A percentile compares a stretch with the other conserved stretches of the same genome.
Evolutionary conservation across 176 grass and related monocot species (phyloP).

Genomic region (Musa troglodytarum): DNA sequence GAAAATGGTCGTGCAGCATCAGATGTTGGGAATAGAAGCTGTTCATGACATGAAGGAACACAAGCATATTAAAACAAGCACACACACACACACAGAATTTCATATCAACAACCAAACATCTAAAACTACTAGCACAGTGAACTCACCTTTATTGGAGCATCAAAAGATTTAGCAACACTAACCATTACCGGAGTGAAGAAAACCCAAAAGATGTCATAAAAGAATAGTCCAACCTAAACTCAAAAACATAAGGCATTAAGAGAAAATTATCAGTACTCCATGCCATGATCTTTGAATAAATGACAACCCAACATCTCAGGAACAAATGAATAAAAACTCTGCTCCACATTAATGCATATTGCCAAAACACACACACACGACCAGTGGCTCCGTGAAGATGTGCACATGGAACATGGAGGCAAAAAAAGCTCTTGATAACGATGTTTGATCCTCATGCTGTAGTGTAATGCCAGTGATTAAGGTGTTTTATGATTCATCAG

Average conservation of each 20-base stretch:
- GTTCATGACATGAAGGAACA: constrained; percentile 1
- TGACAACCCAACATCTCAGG: not conserved
- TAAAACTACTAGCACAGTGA: not conserved
- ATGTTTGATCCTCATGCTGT: too few species aligned
- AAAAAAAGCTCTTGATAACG: too few species aligned
- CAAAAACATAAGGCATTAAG: not conserved
- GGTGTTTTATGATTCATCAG: too few species aligned
- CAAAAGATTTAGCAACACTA: constrained; percentile 98
- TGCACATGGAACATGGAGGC: too few species aligned
- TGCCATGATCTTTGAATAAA: not conserved
- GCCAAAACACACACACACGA: too few species aligned
- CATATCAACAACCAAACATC: not conserved
- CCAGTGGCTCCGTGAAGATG: too few species aligned
- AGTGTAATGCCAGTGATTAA: too few species aligned
- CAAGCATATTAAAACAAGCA: not conserved
- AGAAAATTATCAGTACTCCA: not conserved
- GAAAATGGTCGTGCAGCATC: constrained; percentile 65
- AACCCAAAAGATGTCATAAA: constrained; percentile 98
- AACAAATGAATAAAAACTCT: too few species aligned
- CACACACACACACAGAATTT: not conserved
- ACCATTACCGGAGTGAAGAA: constrained; percentile 98
- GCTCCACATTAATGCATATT: too few species aligned
- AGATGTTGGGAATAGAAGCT: constrained; percentile 89
- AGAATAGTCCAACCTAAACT: constrained; percentile 63
- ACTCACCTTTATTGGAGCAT: constrained; percentile 91